Conservation (phyloP, 306 rosid species). For the Fragaria iinumae region DNA sequence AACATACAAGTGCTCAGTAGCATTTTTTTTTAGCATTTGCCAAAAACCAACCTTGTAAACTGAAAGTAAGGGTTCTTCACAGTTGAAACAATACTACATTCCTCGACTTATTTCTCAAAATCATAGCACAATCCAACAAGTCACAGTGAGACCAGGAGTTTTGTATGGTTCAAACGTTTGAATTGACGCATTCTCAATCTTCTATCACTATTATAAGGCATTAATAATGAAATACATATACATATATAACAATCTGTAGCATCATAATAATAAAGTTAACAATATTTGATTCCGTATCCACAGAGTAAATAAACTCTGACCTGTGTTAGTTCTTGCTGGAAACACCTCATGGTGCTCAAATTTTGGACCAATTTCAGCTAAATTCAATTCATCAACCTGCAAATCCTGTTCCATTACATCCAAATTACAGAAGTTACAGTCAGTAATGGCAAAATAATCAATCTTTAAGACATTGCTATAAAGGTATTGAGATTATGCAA, state of each 20-base stretch:
- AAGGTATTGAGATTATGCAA: neutral
- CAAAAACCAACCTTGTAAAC: neutral
- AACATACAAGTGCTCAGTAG: neutral
- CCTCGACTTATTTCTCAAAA: neutral
- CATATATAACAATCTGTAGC: neutral
- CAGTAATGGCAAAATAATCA: no score
- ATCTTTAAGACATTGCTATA: no score
- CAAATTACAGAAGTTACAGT: neutral
- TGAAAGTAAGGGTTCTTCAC: neutral
- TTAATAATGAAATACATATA: neutral
- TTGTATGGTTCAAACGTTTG: neutral
- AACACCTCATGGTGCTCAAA: constrained; percentile 88
- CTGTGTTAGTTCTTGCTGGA: constrained; percentile 95
- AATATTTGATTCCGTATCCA: neutral
- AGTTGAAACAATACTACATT: neutral
- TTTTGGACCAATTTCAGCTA: constrained; percentile 85
- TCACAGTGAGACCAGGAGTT: neutral
- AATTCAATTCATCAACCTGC: constrained; percentile 73
- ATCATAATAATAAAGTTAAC: neutral
- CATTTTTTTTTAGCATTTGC: neutral
- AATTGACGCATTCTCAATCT: neutral
- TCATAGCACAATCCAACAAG: neutral
- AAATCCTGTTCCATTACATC: constrained; percentile 56
- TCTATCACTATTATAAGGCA: neutral
- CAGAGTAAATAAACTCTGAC: constrained; percentile 35